These are phyloP conservation scores for Podosphaera xanthii DNA, from an alignment of 2,329 filamentous ascomycete genomes.

Conservation along the genomic window DNA sequence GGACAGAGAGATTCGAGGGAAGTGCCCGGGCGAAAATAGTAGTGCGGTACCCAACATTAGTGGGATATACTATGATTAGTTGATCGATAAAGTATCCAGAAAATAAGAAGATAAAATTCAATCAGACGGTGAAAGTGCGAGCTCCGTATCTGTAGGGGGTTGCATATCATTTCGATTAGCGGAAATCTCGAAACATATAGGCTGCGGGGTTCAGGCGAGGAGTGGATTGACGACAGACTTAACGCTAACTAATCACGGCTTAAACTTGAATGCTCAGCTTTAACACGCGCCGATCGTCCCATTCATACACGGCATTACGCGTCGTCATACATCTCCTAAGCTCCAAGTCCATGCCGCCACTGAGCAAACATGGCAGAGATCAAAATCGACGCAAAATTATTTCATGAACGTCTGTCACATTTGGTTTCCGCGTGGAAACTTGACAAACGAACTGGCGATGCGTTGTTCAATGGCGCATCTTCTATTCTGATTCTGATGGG, in stretches of 20 bases:
- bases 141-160: too few relatives aligned
- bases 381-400: constrained; percentile 80
- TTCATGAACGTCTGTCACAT: constrained; percentile 77
- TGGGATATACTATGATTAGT: background rate
- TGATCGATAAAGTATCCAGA: background rate
- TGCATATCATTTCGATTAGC: too few relatives aligned
- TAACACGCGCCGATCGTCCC: background rate
- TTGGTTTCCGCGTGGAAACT: constrained; percentile 87
- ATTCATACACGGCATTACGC: background rate
- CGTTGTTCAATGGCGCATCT: constrained; percentile 62
- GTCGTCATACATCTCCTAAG: background rate
- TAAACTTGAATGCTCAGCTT: background rate
- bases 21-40: background rate
- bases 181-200: too few relatives aligned
- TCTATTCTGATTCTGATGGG: constrained; percentile 84
- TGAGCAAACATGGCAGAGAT: constrained; percentile 40
- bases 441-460: constrained; percentile 73
- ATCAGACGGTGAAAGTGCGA: background rate
- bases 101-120: background rate
- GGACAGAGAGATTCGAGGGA: background rate
- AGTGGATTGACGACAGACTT: background rate
- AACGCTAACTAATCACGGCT: background rate
- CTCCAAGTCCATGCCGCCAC: background rate
- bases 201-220: background rate
- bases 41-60: too few relatives aligned